Evolutionary conservation across 2,329 filamentous ascomycete genomes (phyloP), one percentile per base, ranked within the genome.

Genomic region (Hymenoscyphus scutula): DNA sequence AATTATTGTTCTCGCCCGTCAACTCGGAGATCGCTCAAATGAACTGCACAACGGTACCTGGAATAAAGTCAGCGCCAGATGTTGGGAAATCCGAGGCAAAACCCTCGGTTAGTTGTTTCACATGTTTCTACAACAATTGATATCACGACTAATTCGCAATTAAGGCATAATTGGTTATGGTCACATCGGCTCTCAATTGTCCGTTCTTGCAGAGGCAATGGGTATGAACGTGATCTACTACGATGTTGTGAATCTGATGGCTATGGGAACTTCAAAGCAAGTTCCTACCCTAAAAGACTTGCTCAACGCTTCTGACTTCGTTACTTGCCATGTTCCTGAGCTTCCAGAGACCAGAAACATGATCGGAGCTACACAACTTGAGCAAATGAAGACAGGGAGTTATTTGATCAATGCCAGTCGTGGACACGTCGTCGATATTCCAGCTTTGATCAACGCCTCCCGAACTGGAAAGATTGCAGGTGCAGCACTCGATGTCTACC

Each of bases 161-260:
- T 59, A 53, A 88, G 86, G 91, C 66, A 98, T 99, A 72, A 87
- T 99, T 68, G 95, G 95, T 32, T 99, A 99, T 74, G 95, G 95
- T 65, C 95, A 99, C 75, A 98, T 99, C 74, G 95, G 95, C 66
- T 93, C 92, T 58, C 95, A 99, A 77, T 81, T 99, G 67, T 98
- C 93, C 0, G 95, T 99, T 51, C 81, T 99, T 67, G 93, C 95
- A 30, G 95, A 99, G 78, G 88, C 94, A 27, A 97, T 99, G 92
- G 95, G 95, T 57, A 97, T 99, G 94, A 88, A 84, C 17, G 95
- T 99, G 72, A 93, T 98, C 72, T 99, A 97, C 82, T 98, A 96
- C 77, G 95, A 99, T 76, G 88, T 97, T 6, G 79, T 97, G 66
- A 96, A 93, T 70, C 83, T 98, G 70, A 99, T 99, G 95, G 90